Base-by-base conservation (phyloP, 2,329 filamentous ascomycete genomes). In the Phyllachora maydis region DNA sequence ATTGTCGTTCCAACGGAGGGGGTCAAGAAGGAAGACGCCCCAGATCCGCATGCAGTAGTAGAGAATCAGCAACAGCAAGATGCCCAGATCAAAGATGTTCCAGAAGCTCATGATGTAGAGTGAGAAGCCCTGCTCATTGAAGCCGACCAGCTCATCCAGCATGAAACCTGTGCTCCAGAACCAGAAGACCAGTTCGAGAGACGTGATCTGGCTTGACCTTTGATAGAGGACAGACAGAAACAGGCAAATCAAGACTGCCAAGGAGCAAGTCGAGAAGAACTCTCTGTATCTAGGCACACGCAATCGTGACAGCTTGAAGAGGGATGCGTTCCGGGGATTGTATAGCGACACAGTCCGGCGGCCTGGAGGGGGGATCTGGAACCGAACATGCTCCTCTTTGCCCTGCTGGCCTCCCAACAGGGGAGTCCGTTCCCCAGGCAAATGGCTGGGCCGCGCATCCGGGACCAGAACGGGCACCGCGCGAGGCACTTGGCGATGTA, bases 31-130 rank as follows among this genome's bases (percentile, higher is more conserved):
- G 29, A 92, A 69, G 24, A 92, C 74, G 11, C 82, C 81, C 38
- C 90, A 92, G 9, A 88, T 60, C 26, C 85, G 70, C 52, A 93
- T 69, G 37, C 76, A 77, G 43, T 92, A 91, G 52, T 93, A 93
- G 26, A 78, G 64, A 37, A 90, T 69, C 35, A 93, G 67, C 30
- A 93, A 55, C 13, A 91, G 51, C 24, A 93, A 52, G 25, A 93
- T 93, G 6, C 83, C 83, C 18, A 93, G 55, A 41, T 93, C 85
- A 45, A 93, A 92, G 18, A 83, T 68, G 45, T 93, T 93, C 85
- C 85, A 93, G 45, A 93, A 88, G 43, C 81, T 91, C 70, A 93
- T 85, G 39, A 93, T 79, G 49, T 93, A 95, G 15, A 95, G 64
- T 18, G 82, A 83, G 43, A 93, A 93, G 3, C 85, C 85, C 47